Conservation (phyloP, 2,329 filamentous ascomycete species). For the Raffaelea arxii region DNA sequence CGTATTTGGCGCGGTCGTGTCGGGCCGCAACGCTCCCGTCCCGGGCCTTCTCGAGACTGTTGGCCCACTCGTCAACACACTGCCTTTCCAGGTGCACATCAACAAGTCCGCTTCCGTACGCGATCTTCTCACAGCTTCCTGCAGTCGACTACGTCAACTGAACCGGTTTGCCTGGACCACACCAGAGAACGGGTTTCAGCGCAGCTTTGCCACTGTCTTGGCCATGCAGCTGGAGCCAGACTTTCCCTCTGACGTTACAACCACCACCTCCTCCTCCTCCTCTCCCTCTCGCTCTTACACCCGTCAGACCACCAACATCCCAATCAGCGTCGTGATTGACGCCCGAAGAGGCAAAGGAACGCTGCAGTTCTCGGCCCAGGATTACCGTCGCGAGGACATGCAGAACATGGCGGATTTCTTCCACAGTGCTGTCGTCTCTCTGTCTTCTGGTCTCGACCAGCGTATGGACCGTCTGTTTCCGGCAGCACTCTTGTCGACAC, state of each 20-base stretch:
- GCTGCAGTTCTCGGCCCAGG: neutral
- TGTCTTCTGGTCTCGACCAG: too few relatives aligned
- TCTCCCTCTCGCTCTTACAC: neutral
- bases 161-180: neutral
- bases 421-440: neutral
- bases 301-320: neutral
- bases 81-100: neutral
- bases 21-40: neutral
- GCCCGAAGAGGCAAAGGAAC: neutral
- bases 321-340: neutral
- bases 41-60: neutral
- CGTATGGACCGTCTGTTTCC: too few relatives aligned
- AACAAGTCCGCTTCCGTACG: neutral
- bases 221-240: neutral
- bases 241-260: too few relatives aligned
- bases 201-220: neutral
- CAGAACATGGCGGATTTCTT: neutral
- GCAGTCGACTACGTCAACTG: neutral
- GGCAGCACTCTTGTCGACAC: neutral
- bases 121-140: neutral
- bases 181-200: neutral
- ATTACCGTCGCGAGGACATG: neutral
- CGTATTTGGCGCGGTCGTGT: conserved; percentile 1
- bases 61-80: conserved; percentile 2
- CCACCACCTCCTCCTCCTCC: too few relatives aligned